Evolutionary conservation across 2,329 filamentous ascomycete species (phyloP), one percentile per base, ranked within the genome.

Genomic region (Cordyceps militaris): DNA sequence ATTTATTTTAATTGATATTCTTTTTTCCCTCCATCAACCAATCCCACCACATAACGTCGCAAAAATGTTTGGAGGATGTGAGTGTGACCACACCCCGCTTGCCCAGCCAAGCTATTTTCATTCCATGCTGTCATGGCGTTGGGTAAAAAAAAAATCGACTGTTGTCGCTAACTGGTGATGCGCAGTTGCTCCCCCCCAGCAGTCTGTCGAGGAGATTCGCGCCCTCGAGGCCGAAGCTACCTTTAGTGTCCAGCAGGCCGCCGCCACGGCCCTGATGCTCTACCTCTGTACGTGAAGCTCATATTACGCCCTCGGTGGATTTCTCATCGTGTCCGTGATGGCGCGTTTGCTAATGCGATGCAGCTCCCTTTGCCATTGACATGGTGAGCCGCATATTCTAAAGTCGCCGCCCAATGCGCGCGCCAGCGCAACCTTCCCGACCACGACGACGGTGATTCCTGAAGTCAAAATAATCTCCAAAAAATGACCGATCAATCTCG

Each of bases 281-380:
- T 93, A 93, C 70, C 75, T 94, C 60, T 90, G 89, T 94, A 83
- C 58, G 87, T 70, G 9, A n/a, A 38, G 32, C 10, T 21, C 19
- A n/a, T 4, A n/a, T 43, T 28, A 11, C 24, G 11, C 21, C 34
- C 34, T 36, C n/a, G n/a, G n/a, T n/a, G n/a, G n/a, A n/a, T n/a
- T n/a, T n/a, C n/a, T n/a, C n/a, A n/a, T n/a, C n/a, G n/a, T 7
- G 11, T 24, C 40, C 16, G 13, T 24, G 40, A 13, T 24, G 40
- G 13, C 21, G 7, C n/a, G 14, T 1, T 40, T 21, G 10, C 56
- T 51, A n/a, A 51, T 56, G 10, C 5, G 32, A 66, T 42, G 19
- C 36, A 85, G 82, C 81, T 57, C 82, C 82, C 55, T 85, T 84
- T 66, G 76, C 79, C 62, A 74, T 85, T 66, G 79, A 84, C 61